Conservation (phyloP, 495 filamentous ascomycete genomes). For the Penicillium manginii region DNA sequence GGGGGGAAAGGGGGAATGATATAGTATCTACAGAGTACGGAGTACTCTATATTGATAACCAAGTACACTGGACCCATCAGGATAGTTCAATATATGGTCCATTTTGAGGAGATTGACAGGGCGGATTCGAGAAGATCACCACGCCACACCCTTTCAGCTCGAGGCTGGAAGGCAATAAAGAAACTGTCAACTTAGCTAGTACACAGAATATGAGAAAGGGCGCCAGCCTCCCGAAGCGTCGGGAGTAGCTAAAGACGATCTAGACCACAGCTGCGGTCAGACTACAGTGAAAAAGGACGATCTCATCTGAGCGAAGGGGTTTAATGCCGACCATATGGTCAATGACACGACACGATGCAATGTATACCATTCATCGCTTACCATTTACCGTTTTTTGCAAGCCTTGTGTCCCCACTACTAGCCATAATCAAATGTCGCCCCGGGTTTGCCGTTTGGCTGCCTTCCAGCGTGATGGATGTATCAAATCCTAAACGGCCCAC, state of each 20-base stretch:
- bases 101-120: background rate
- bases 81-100: background rate
- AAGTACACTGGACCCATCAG: background rate
- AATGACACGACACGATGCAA: slow-evolving; percentile 4
- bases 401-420: background rate
- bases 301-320: background rate
- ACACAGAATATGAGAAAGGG: no score
- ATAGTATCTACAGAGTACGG: no score
- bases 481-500: slow-evolving; percentile 12
- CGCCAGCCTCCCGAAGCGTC: no score
- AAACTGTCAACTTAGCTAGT: background rate
- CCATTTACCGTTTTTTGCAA: no score
- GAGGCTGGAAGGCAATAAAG: background rate
- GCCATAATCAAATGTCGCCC: background rate
- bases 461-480: slow-evolving; percentile 14
- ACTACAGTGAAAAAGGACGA: background rate
- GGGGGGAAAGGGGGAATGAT: no score
- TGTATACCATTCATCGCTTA: background rate
- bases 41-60: no score
- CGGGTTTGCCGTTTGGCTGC: background rate
- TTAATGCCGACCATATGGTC: slow-evolving; percentile 2
- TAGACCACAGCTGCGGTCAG: background rate
- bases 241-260: background rate
- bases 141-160: background rate
- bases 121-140: slow-evolving; percentile 1